These are phyloP conservation scores for Saksenaea oblongispora DNA, from an alignment of 371 early-diverging fungal genomes.

Conservation along the genomic window DNA sequence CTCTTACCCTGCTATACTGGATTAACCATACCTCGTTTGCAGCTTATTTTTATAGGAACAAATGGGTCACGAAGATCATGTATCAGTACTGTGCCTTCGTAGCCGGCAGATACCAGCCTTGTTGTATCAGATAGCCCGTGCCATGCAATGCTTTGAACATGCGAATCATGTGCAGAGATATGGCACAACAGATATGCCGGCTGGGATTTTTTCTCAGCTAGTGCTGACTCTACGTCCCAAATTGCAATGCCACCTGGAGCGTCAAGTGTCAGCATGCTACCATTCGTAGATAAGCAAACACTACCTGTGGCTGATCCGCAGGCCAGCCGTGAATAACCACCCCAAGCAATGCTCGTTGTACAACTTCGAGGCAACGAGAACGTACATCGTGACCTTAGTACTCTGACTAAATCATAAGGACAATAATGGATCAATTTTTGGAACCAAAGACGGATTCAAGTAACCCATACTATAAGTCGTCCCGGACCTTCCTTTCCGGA, in stretches of 20 bases:
- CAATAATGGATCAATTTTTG: background rate
- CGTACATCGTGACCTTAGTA: conserved; percentile 13
- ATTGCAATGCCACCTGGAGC: conserved; percentile 21
- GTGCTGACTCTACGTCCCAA: conserved; percentile 26
- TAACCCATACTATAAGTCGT: conserved; percentile 29
- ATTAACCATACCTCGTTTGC: conserved; percentile 14
- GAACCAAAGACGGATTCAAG: background rate
- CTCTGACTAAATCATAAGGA: conserved; percentile 21
- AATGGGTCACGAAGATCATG: conserved; percentile 15
- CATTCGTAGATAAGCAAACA: background rate
- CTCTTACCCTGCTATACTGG: background rate
- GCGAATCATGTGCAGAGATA: conserved; percentile 8
- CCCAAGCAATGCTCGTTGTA: conserved; percentile 25
- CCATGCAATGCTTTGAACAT: conserved; percentile 17
- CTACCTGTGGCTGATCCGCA: conserved; percentile 29
- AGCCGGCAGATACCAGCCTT: conserved; percentile 13
- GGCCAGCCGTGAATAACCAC: conserved; percentile 22
- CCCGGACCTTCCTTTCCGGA: conserved; percentile 20
- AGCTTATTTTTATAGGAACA: conserved; percentile 2
- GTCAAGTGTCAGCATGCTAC: background rate
- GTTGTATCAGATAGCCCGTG: conserved; percentile 15
- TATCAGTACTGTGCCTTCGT: conserved; percentile 10
- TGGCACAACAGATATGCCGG: background rate
- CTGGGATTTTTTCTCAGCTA: background rate
- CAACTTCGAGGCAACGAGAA: conserved; percentile 14